phyloP scores from a whole-genome alignment of 805 yeast species.

The Myxozyma neglecta region DNA sequence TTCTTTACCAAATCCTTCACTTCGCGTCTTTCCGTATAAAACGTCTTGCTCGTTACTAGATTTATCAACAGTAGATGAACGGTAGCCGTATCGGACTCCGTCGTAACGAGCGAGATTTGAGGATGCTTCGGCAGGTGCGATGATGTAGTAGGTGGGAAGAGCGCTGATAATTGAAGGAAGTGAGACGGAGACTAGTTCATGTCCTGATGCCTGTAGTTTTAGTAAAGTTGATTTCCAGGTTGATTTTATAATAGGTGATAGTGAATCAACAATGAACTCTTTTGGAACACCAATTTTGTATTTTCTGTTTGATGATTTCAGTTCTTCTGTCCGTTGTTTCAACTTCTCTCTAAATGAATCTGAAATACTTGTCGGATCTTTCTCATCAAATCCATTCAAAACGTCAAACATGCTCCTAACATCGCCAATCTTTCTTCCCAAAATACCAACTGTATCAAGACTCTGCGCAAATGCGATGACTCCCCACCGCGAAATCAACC shows the following conservation, averaged over 20 bases:
- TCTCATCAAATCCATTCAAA: constrained; percentile 55
- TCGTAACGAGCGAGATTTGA: constrained; percentile 89
- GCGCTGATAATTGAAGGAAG: constrained; percentile 67
- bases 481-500: constrained; percentile 89
- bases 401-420: constrained; percentile 53
- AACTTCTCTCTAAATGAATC: constrained; percentile 27
- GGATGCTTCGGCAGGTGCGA: constrained; percentile 92
- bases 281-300: constrained; percentile 69
- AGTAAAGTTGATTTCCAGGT: constrained; percentile 51
- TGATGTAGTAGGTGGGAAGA: constrained; percentile 78
- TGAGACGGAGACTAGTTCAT: constrained; percentile 61
- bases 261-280: constrained; percentile 61
- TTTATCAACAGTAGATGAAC: constrained; percentile 40
- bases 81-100: constrained; percentile 79
- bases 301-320: constrained; percentile 17
- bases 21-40: constrained; percentile 60
- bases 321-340: background rate
- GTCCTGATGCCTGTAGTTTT: constrained; percentile 49
- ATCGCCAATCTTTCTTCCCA: constrained; percentile 52
- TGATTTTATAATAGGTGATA: constrained; percentile 49
- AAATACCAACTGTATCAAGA: constrained; percentile 88
- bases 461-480: constrained; percentile 91
- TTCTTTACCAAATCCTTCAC: constrained; percentile 71
- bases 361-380: constrained; percentile 70
- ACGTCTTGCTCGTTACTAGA: constrained; percentile 38